Conservation (phyloP, 2,329 filamentous ascomycete genomes). For the Paraphaeosphaeria sporulosa region DNA sequence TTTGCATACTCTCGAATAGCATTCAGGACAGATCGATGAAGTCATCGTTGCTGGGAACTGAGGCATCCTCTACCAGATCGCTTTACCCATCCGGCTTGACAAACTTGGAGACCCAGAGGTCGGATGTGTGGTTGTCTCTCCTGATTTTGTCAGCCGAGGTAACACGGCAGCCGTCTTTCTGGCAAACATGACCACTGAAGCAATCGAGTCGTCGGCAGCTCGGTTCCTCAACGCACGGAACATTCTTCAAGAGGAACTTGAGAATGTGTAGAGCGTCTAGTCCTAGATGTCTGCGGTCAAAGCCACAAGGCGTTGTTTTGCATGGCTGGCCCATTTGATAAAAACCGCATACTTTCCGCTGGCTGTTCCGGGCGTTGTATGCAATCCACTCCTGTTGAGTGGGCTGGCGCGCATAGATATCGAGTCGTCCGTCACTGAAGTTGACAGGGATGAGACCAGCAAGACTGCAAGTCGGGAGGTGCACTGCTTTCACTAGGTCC, state of each 20-base stretch:
- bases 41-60: not conserved
- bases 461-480: not conserved
- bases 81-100: not conserved
- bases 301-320: not conserved
- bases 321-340: not conserved
- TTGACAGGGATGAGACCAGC: constrained; percentile 1
- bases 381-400: not conserved
- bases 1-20: no score
- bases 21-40: not conserved
- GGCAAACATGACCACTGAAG: not conserved
- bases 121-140: not conserved
- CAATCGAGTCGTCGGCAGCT: not conserved
- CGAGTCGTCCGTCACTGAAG: not conserved
- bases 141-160: not conserved
- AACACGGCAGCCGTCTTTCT: not conserved
- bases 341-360: not conserved
- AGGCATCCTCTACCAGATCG: not conserved
- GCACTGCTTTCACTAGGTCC: not conserved
- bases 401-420: not conserved
- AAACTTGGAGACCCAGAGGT: not conserved
- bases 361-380: not conserved
- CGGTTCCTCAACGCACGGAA: not conserved
- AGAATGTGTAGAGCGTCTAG: not conserved
- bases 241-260: not conserved
- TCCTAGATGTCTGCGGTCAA: not conserved